Evolutionary conservation across 2,329 filamentous ascomycete genomes (phyloP).

Genomic region (Xylariaceae sp.): DNA sequence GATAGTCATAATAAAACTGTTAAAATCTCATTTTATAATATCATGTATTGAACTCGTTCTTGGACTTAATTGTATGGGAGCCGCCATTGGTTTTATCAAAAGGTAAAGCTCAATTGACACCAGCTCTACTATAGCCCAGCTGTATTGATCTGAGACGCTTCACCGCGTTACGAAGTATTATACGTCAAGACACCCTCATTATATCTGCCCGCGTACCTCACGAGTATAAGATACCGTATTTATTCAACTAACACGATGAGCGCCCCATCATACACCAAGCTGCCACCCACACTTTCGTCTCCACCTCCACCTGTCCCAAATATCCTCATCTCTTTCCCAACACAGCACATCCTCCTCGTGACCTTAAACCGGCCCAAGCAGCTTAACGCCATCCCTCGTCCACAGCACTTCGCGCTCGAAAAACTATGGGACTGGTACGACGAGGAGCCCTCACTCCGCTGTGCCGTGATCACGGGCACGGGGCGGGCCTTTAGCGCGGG

Average conservation of each 20-base stretch:
- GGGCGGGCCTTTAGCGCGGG: conserved; percentile 72
- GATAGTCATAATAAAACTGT: no score
- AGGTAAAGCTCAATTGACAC: no score
- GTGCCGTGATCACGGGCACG: conserved; percentile 67
- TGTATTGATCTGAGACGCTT: no score
- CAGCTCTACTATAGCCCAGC: no score
- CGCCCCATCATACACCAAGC: conserved; percentile 18
- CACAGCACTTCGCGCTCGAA: conserved; percentile 56
- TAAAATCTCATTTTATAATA: no score
- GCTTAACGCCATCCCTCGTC: conserved; percentile 62
- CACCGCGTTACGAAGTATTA: no score
- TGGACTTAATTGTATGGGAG: no score
- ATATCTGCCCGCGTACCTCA: not conserved
- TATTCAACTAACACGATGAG: conserved; percentile 23
- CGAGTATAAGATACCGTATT: not conserved
- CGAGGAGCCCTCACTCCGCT: conserved; percentile 62
- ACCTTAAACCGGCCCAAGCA: conserved; percentile 64
- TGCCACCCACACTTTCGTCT: conserved; percentile 40
- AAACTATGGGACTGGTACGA: conserved; percentile 66
- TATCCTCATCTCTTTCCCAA: conserved; percentile 56
- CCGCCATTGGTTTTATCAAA: no score
- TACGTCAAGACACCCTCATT: no score
- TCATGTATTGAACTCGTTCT: no score
- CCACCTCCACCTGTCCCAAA: conserved; percentile 50
- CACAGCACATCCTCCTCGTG: conserved; percentile 61